These are phyloP conservation scores for Heritiera littoralis DNA, from an alignment of 345 rosid species.

Conservation along the genomic window DNA sequence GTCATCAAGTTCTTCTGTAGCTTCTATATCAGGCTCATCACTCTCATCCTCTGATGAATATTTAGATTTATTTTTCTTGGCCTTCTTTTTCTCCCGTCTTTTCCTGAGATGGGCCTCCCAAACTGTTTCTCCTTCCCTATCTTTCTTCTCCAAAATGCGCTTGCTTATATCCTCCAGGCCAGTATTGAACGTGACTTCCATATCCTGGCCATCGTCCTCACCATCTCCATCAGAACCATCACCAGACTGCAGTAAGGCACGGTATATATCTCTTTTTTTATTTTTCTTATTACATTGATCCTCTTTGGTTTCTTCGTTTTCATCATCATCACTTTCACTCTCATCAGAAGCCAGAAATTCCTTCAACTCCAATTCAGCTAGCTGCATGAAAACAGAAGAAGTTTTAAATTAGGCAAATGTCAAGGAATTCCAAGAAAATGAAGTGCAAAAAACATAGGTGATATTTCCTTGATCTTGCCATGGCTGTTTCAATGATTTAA, in stretches of 20 bases:
- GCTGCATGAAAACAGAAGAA: constrained; percentile 42
- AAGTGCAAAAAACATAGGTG: background rate
- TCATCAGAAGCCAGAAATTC: constrained; percentile 89
- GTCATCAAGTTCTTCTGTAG: constrained; percentile 54
- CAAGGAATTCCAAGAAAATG: background rate
- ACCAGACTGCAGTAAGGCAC: constrained; percentile 60
- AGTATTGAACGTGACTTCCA: constrained; percentile 91
- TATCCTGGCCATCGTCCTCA: constrained; percentile 64
- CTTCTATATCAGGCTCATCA: constrained; percentile 41
- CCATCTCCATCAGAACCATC: constrained; percentile 64
- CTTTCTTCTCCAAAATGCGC: constrained; percentile 70
- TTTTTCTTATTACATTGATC: constrained; percentile 46
- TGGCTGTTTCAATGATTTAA: background rate
- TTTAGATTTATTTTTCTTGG: constrained; percentile 55
- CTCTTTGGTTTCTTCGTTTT: constrained; percentile 30
- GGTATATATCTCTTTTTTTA: constrained; percentile 57
- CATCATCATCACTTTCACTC: constrained; percentile 64
- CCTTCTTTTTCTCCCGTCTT: constrained; percentile 69
- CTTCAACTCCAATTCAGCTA: constrained; percentile 74
- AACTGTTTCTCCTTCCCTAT: constrained; percentile 68
- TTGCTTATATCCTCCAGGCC: constrained; percentile 90
- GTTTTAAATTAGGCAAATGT: constrained; percentile 12
- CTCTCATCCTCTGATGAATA: constrained; percentile 58
- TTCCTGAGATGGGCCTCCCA: constrained; percentile 71
- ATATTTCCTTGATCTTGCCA: constrained; percentile 9